Conservation (phyloP, 805 yeast species). For the Sugiyamaella qingdaonensis region DNA sequence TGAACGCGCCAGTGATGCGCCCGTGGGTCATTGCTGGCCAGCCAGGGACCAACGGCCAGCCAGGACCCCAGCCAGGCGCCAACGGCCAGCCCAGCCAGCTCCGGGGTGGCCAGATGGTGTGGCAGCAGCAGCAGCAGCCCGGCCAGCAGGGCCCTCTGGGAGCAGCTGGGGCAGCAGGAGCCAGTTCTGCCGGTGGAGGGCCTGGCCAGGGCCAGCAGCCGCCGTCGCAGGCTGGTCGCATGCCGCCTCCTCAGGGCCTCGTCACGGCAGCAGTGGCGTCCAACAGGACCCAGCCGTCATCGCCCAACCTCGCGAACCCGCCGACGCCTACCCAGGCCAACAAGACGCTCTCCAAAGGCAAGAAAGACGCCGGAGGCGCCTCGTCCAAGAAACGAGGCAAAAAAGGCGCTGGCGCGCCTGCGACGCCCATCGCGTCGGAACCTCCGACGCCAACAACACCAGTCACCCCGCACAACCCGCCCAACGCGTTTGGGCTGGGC, state of each 20-base stretch:
- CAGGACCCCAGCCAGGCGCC: constrained; percentile 6
- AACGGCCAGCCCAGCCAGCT: background rate
- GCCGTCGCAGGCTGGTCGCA: constrained; percentile 12
- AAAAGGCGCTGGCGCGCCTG: constrained; percentile 23
- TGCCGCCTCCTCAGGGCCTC: constrained; percentile 28
- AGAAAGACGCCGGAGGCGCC: constrained; percentile 19
- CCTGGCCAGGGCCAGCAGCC: constrained; percentile 11
- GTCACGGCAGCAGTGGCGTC: constrained; percentile 15
- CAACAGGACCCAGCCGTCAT: constrained; percentile 26
- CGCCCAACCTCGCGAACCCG: constrained; percentile 22
- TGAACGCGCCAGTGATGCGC: constrained; percentile 24
- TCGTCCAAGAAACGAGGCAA: constrained; percentile 22
- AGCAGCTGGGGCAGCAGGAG: constrained; percentile 2
- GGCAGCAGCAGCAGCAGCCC: constrained; percentile 21
- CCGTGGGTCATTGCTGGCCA: constrained; percentile 18
- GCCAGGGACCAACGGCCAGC: constrained; percentile 12
- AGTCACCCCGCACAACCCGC: constrained; percentile 36
- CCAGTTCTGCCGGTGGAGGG: constrained; percentile 2
- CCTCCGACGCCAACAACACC: constrained; percentile 44
- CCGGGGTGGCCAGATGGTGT: constrained; percentile 10
- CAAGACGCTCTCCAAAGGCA: constrained; percentile 21
- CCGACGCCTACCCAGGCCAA: constrained; percentile 24
- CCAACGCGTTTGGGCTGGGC: constrained; percentile 14
- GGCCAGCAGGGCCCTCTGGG: constrained; percentile 13
- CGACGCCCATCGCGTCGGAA: constrained; percentile 32